Conservation (phyloP, 139 green algal genomes). For the Chlorella sorokiniana region DNA sequence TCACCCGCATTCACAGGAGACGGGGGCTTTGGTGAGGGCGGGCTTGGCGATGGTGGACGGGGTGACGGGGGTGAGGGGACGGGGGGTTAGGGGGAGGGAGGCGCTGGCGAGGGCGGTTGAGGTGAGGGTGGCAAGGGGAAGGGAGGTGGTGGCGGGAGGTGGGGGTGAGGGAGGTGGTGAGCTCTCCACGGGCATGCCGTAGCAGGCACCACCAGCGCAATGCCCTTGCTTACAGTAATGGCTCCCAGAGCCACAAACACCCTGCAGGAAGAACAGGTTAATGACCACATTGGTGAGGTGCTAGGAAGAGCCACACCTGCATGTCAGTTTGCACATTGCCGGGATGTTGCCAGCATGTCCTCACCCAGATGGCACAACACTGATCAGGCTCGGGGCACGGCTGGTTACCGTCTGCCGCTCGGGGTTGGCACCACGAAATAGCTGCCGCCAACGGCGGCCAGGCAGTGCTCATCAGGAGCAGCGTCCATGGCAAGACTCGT, state of each 20-base stretch:
- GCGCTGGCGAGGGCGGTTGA: not conserved
- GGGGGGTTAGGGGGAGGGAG: not conserved
- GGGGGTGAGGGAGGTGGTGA: not conserved
- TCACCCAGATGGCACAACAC: conserved; percentile 22
- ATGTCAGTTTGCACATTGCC: not conserved
- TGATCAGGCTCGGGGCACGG: not conserved
- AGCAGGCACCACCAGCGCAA: conserved; percentile 17
- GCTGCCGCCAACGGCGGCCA: not conserved
- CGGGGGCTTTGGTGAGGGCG: not conserved
- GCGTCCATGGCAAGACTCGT: not conserved
- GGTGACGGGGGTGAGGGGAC: not conserved
- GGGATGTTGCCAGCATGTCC: not conserved
- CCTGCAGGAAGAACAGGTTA: conserved; percentile 5
- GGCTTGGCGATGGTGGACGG: not conserved
- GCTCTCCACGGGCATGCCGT: not conserved
- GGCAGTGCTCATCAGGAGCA: not conserved
- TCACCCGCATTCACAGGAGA: not conserved
- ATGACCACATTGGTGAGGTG: not conserved
- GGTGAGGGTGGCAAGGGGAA: not conserved
- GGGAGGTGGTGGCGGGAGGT: not conserved
- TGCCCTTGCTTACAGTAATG: conserved; percentile 20
- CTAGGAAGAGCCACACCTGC: no score
- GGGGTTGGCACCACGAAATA: not conserved
- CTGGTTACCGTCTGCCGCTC: not conserved
- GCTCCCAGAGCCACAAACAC: conserved; percentile 1